Evolutionary conservation across 148 eudicot genomes (phyloP).

Genomic region (Rhododendron ferrugineum): DNA sequence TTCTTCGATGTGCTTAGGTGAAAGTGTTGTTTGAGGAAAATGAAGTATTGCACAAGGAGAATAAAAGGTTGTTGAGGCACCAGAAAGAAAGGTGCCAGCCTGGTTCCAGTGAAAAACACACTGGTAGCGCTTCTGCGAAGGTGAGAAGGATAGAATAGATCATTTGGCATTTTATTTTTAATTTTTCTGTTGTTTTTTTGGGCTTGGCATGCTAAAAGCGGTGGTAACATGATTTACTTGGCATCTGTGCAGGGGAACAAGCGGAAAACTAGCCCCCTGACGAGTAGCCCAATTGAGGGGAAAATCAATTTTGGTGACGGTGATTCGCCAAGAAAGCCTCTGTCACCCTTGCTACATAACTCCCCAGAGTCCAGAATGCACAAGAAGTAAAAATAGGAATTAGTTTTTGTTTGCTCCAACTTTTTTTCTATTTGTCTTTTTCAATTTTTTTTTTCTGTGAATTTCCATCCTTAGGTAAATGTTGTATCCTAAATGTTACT

Average conservation of each 20-base stretch:
- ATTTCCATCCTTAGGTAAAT: neutral
- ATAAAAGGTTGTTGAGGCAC: slow-evolving; percentile 52
- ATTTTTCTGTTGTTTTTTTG: too few relatives aligned
- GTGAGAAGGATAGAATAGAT: slow-evolving; percentile 23
- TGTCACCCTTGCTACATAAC: slow-evolving; percentile 60
- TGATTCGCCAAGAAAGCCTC: slow-evolving; percentile 54
- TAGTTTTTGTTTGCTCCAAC: neutral
- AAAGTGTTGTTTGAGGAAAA: slow-evolving; percentile 59
- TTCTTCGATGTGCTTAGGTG: slow-evolving; percentile 39
- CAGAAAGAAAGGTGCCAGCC: slow-evolving; percentile 40
- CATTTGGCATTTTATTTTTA: too few relatives aligned
- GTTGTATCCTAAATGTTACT: slow-evolving; percentile 9
- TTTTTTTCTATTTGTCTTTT: neutral
- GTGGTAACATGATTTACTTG: neutral
- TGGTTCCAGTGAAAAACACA: slow-evolving; percentile 60
- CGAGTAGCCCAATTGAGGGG: slow-evolving; percentile 52
- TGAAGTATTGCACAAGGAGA: slow-evolving; percentile 47
- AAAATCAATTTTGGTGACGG: slow-evolving; percentile 49
- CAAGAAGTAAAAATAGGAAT: slow-evolving; percentile 26
- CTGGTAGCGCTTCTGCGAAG: slow-evolving; percentile 50
- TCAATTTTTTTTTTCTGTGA: neutral
- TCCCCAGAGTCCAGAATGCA: slow-evolving; percentile 46
- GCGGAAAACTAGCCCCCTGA: slow-evolving; percentile 56
- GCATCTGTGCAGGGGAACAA: slow-evolving; percentile 52
- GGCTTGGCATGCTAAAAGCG: neutral